Conservation (phyloP, 305 asterid genomes). For the Fraxinus platypoda region DNA sequence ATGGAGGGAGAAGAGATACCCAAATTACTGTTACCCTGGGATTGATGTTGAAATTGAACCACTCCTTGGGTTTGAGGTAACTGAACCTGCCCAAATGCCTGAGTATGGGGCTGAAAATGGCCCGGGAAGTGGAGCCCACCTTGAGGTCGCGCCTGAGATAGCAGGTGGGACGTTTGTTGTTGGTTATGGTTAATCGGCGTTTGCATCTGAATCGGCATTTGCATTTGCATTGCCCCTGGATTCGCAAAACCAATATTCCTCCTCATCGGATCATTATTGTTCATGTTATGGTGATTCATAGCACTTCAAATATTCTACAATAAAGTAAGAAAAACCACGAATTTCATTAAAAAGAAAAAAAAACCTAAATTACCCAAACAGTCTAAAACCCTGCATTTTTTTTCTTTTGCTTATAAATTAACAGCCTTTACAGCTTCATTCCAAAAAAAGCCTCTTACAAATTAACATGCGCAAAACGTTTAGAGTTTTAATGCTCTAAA, state of each 20-base stretch:
- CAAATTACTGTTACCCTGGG: slow-evolving; percentile 29
- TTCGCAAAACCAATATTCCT: slow-evolving; percentile 44
- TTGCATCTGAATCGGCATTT: slow-evolving; percentile 30
- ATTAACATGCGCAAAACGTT: background rate
- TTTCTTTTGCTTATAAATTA: background rate
- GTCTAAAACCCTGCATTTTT: background rate
- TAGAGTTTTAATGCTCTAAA: background rate
- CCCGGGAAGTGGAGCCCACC: slow-evolving; percentile 57
- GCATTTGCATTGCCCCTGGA: slow-evolving; percentile 37
- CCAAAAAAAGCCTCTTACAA: background rate
- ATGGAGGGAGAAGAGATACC: slow-evolving; percentile 49
- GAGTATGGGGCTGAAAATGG: slow-evolving; percentile 58
- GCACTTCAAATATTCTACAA: slow-evolving; percentile 29
- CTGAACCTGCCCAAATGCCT: slow-evolving; percentile 41
- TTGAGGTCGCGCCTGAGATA: slow-evolving; percentile 45
- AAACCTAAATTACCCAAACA: background rate
- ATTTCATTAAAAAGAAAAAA: background rate
- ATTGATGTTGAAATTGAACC: slow-evolving; percentile 29
- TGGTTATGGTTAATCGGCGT: slow-evolving; percentile 45
- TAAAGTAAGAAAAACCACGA: background rate
- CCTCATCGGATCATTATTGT: slow-evolving; percentile 37
- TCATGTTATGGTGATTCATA: slow-evolving; percentile 39
- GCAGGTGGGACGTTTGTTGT: slow-evolving; percentile 31
- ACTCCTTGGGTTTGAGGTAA: slow-evolving; percentile 29
- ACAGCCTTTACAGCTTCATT: background rate